Base-by-base conservation (phyloP, 768 basidiomycete species). In the Lactifluus piperatus region DNA sequence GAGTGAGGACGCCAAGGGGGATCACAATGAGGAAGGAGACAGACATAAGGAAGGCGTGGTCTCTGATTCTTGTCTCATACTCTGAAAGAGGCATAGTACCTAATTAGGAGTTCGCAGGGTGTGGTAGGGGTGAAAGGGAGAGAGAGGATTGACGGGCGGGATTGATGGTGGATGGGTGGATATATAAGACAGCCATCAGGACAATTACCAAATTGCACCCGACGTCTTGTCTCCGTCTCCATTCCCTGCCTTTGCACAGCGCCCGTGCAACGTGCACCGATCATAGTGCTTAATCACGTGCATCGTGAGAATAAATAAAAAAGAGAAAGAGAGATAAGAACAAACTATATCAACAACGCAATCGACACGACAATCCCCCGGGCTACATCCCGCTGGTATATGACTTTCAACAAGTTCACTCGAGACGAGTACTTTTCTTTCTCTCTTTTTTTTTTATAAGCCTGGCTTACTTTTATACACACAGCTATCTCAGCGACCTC, bases 401-500 rank as follows among this genome's bases (percentile, higher is more conserved):
- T 91, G 89, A 78, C 81, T 75, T 92, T 85, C 81, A 88, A 87
- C 68, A 81, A 87, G 72, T 84, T 81, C 79, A 92, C 89, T 71
- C 83, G 89, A 68, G 89, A 92, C 89, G 89, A 92, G 89, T 91
- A 74, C 60, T 84, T 73, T 24, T 10, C 16, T 7, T 14, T 3
- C 50, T 51, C 34, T 14, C 56, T 43, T 9, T 37, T 10, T 54
- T 43, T 6, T 34, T n/a, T n/a, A n/a, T n/a, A n/a, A n/a, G n/a
- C n/a, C n/a, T n/a, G 32, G 48, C 51, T 37, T 22, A 27, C 72
- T 76, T 53, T 74, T 65, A 54, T 46, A 57, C 53, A 26, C 56
- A 27, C 68, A 93, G 91, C 68, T 93, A 93, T 70, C 86, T 93
- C 73, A 88, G 88, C 72, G 91, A 93, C 77, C 86, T 91, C 70